Base-by-base conservation (phyloP, 31 red algal species). In the Porphyra umbilicalis region DNA sequence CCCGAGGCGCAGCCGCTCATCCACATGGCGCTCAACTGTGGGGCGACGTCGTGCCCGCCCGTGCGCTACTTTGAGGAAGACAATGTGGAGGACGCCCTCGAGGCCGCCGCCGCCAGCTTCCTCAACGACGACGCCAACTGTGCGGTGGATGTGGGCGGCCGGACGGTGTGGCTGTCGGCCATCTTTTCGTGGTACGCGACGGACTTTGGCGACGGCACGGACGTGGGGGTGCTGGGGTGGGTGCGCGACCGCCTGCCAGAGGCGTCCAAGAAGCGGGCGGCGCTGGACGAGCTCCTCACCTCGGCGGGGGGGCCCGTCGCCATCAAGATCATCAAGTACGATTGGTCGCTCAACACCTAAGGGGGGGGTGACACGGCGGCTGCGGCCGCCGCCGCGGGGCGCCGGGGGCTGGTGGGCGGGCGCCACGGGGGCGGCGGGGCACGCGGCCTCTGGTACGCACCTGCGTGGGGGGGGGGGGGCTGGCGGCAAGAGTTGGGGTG, bases 1-100 rank as follows among this genome's bases (percentile, higher is more conserved):
- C 39, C 87, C 11, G 77, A 38, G 16, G 77, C 87, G 9, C 91
- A 97, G n/a, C 80, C 90, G 76, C 87, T 83, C 10, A 93, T 97
- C 76, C 94, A 97, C 67, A 93, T 97, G 85, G 94, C 86, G 39
- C 85, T 97, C 29, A 97, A 97, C 76, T 97, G 94, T 57, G 94
- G 80, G 7, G 94, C 94, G 30, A 85, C 75, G 75, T 91, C 88
- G 37, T 97, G 94, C 77, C 94, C 94, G 46, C 94, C 94, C 0
- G 88, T 97, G 40, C 67, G 86, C 39, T 87, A 84, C 71, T 82
- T 93, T 75, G 90, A 86, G 32, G 94, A 85, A 39, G 85, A 92
- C 34, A 91, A 89, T 87, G 74, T 93, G 75, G 83, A 93, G 34
- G 77, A 88, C 18, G 81, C 79, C 87, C 83, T 97, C 77, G 36